Base-by-base conservation (phyloP, 306 rosid species). In the Sechiopsis laciniata region DNA sequence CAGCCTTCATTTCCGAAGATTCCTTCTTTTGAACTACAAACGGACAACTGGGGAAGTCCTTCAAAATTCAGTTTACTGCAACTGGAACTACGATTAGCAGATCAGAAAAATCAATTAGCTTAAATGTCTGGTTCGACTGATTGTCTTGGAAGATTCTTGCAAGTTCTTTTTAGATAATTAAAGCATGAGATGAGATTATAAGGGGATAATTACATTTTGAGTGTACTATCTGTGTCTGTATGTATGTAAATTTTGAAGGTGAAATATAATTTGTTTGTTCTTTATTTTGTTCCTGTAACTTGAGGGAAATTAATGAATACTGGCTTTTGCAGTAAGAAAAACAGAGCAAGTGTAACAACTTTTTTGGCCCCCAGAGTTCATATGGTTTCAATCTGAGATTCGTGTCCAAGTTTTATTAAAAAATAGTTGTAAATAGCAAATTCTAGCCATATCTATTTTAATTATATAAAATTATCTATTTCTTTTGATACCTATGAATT, bases 1-100 rank as follows among this genome's bases (percentile, higher is more conserved):
- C 91, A 26, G 74, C 86, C 45, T 90, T 88, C 82, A 80, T 88
- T 77, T 88, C 96, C 73, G 78, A 82, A 83, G 95, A 90, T 73
- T 88, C 88, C 61, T 83, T 75, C 80, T 51, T 85, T 71, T 48
- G 14, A 32, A 32, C 37, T 32, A 11, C 14, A 6, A 75, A 82
- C 1, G 76, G 71, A 75, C 21, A 48, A 48, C 13, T 2, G 52
- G 14, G 52, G 13, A 10, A 48, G 14, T 7, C 52, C 52, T 48
- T 48, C 52, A 48, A 48, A 48, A 12, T 48, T 48, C 15, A 48
- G 52, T 48, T 48, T 48, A 10, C 52, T 48, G 52, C 14, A 58
- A 48, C 15, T 48, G 10, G 52, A 48, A 48, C 52, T 48, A 48
- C 52, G 14, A 48, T 14, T 4, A 12, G 15, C 12, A 48, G 52